Conservation (phyloP, 805 yeast genomes). For the Middelhovenomyces tepae region DNA sequence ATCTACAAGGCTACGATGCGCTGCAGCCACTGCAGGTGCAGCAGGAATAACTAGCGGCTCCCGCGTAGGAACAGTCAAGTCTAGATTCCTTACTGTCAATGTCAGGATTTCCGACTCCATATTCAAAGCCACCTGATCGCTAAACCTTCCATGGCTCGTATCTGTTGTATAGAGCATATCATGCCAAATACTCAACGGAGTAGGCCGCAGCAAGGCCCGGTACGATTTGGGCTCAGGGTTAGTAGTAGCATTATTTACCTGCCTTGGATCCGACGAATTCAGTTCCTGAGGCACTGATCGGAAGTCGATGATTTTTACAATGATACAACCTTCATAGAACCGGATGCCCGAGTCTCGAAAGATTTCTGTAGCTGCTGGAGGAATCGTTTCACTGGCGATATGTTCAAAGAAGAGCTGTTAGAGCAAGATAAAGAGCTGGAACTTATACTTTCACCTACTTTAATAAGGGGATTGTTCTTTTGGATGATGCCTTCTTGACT, state of each 20-base stretch:
- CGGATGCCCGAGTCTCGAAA: slow-evolving; percentile 77
- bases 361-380: slow-evolving; percentile 83
- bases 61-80: slow-evolving; percentile 54
- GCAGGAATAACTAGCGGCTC: slow-evolving; percentile 22
- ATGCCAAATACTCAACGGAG: slow-evolving; percentile 71
- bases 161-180: slow-evolving; percentile 83
- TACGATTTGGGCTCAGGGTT: slow-evolving; percentile 57
- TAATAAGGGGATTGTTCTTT: slow-evolving; percentile 64
- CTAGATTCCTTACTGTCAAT: slow-evolving; percentile 67
- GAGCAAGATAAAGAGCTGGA: no score
- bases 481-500: slow-evolving; percentile 85
- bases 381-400: slow-evolving; percentile 74
- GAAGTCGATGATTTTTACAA: slow-evolving; percentile 81
- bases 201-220: slow-evolving; percentile 70
- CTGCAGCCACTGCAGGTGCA: slow-evolving; percentile 28
- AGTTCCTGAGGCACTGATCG: slow-evolving; percentile 30
- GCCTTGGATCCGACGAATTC: slow-evolving; percentile 3
- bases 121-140: slow-evolving; percentile 67
- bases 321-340: slow-evolving; percentile 84
- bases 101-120: slow-evolving; percentile 85
- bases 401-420: slow-evolving; percentile 65
- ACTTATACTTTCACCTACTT: slow-evolving; percentile 34
- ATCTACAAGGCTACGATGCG: slow-evolving; percentile 31
- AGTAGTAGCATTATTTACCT: slow-evolving; percentile 13
- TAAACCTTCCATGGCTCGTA: slow-evolving; percentile 53